Evolutionary conservation across 768 basidiomycete species (phyloP).

Genomic region (Megacollybia marginata): DNA sequence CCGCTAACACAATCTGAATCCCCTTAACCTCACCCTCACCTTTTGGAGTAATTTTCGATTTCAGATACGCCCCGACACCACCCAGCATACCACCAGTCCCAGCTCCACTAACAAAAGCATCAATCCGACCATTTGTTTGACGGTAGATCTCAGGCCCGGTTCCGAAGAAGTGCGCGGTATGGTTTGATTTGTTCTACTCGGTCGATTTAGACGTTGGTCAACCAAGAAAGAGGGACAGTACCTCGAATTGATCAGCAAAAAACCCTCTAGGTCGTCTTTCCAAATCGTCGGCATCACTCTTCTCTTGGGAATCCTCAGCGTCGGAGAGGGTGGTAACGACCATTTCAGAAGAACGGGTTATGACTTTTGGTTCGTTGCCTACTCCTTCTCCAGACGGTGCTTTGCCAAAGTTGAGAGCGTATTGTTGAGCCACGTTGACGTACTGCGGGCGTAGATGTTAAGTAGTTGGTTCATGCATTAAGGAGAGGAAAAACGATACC

Average conservation of each 20-base stretch:
- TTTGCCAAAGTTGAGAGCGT: conserved; percentile 68
- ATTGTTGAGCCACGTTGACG: conserved; percentile 71
- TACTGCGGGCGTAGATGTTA: background rate
- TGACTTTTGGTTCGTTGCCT: conserved; percentile 17
- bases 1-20: conserved; percentile 69
- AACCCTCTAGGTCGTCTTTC: conserved; percentile 63
- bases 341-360: conserved; percentile 37
- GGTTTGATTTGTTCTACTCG: conserved; percentile 80
- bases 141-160: conserved; percentile 96
- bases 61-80: conserved; percentile 68
- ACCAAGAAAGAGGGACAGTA: conserved; percentile 11
- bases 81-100: conserved; percentile 97
- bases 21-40: conserved; percentile 32
- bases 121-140: conserved; percentile 76
- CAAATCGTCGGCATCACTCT: conserved; percentile 25
- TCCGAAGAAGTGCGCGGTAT: conserved; percentile 78
- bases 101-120: conserved; percentile 88
- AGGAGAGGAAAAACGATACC: conserved; percentile 41
- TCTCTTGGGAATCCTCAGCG: too few relatives aligned
- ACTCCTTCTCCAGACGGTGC: conserved; percentile 17
- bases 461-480: background rate
- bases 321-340: conserved; percentile 29
- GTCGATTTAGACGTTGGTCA: background rate
- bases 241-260: conserved; percentile 97
- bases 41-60: too few relatives aligned